Evolutionary conservation across 2,329 filamentous ascomycete species (phyloP).

Genomic region (Colletotrichum orbiculare): DNA sequence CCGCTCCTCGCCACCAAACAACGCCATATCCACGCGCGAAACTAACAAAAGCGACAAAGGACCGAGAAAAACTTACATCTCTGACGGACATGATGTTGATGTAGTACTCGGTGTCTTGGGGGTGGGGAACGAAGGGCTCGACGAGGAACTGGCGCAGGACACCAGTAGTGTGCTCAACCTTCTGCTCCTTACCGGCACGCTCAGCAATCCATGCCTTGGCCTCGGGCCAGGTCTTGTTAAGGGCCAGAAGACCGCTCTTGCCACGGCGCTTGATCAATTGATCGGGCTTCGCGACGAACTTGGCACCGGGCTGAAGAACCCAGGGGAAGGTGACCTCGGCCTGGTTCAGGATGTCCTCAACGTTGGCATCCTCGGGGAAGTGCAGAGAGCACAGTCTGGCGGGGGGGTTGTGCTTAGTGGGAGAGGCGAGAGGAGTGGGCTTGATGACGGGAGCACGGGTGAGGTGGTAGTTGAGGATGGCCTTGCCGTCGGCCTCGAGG

Average conservation of each 20-base stretch:
- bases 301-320: conserved; percentile 84
- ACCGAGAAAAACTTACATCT: conserved; percentile 78
- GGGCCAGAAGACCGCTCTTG: conserved; percentile 94
- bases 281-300: conserved; percentile 99
- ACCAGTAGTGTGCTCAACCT: conserved; percentile 92
- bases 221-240: conserved; percentile 98
- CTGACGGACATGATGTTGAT: conserved; percentile 99
- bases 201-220: conserved; percentile 93
- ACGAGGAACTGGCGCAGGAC: conserved; percentile 95
- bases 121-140: conserved; percentile 97
- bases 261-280: conserved; percentile 99
- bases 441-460: conserved; percentile 97
- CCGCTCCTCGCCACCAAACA: conserved; percentile 8
- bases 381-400: conserved; percentile 90
- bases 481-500: conserved; percentile 99
- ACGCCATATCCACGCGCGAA: neutral
- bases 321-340: conserved; percentile 97
- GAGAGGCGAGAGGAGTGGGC: conserved; percentile 88
- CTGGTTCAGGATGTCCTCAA: conserved; percentile 89
- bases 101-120: conserved; percentile 97
- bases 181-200: conserved; percentile 89
- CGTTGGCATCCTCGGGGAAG: conserved; percentile 89
- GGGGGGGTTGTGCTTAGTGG: conserved; percentile 90
- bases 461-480: conserved; percentile 99
- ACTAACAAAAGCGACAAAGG: conserved; percentile 23